Evolutionary conservation across 345 rosid genomes (phyloP).

Genomic region (Cardamine chenopodiifolia): DNA sequence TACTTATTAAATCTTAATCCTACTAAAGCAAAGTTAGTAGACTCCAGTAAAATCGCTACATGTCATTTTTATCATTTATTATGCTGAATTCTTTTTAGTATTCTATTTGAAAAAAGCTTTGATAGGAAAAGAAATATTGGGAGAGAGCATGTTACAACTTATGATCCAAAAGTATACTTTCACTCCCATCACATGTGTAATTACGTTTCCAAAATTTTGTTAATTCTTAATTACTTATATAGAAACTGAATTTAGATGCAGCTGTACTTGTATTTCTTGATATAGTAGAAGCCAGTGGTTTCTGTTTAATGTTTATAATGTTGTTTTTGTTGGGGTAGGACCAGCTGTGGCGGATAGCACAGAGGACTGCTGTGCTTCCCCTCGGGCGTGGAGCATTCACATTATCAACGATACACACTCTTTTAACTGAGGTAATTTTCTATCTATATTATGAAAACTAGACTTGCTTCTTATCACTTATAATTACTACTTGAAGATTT

Average conservation of each 20-base stretch:
- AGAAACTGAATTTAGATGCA: constrained; percentile 29
- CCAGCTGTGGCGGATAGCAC: constrained; percentile 96
- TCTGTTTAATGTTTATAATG: constrained; percentile 12
- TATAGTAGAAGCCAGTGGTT: constrained; percentile 6
- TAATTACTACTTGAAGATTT: constrained; percentile 34
- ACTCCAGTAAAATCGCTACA: constrained; percentile 12
- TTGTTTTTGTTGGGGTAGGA: constrained; percentile 54
- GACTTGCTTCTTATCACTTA: constrained; percentile 7
- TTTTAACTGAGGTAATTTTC: constrained; percentile 73
- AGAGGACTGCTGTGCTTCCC: constrained; percentile 96
- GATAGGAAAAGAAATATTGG: background rate
- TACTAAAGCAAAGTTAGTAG: constrained; percentile 6
- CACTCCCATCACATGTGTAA: background rate
- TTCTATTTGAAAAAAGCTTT: background rate
- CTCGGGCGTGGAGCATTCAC: constrained; percentile 98
- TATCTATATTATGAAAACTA: constrained; percentile 14
- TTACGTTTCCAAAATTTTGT: background rate
- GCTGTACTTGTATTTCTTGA: constrained; percentile 20
- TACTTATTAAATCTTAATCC: constrained; percentile 4
- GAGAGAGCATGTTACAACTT: constrained; percentile 9
- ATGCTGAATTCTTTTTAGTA: background rate
- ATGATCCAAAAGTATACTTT: constrained; percentile 14
- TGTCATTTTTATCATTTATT: constrained; percentile 4
- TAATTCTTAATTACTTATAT: constrained; percentile 5
- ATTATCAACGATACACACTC: constrained; percentile 87